Percentiles rank a stretch among this genome's conserved stretches.
Conservation (phyloP, 768 basidiomycete genomes). For the Agaricus subrufescens region DNA sequence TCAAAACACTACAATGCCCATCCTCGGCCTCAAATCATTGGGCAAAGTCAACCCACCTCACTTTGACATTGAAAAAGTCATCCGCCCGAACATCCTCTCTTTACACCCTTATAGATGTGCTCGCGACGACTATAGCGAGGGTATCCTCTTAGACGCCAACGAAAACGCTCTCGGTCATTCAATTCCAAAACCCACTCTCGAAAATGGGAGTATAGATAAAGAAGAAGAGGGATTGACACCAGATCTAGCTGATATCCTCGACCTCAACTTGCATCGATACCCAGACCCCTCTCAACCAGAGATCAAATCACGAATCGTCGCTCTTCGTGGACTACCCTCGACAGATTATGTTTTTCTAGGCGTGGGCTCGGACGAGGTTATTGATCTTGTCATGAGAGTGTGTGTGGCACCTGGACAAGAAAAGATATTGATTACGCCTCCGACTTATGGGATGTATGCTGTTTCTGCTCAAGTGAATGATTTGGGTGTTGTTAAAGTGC, state of each 20-base stretch:
- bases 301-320: conserved; percentile 74
- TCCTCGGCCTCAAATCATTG: conserved; percentile 46
- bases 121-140: conserved; percentile 88
- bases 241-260: conserved; percentile 33
- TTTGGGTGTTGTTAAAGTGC: conserved; percentile 72
- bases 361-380: conserved; percentile 95
- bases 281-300: conserved; percentile 84
- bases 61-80: conserved; percentile 78
- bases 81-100: conserved; percentile 91
- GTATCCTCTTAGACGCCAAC: conserved; percentile 94
- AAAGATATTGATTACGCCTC: conserved; percentile 84
- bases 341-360: conserved; percentile 82
- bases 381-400: conserved; percentile 90
- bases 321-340: conserved; percentile 63
- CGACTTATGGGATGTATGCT: conserved; percentile 97
- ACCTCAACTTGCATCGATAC: conserved; percentile 78
- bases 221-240: conserved; percentile 19
- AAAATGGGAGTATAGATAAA: conserved; percentile 5
- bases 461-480: conserved; percentile 97
- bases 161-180: conserved; percentile 94
- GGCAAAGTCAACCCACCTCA: conserved; percentile 58
- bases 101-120: conserved; percentile 94
- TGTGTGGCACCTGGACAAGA: conserved; percentile 78
- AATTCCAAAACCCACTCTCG: conserved; percentile 31
- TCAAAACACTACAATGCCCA: conserved; percentile 41